These are phyloP conservation scores for Neurospora sp. DNA, from an alignment of 495 filamentous ascomycete genomes.

Conservation along the genomic window DNA sequence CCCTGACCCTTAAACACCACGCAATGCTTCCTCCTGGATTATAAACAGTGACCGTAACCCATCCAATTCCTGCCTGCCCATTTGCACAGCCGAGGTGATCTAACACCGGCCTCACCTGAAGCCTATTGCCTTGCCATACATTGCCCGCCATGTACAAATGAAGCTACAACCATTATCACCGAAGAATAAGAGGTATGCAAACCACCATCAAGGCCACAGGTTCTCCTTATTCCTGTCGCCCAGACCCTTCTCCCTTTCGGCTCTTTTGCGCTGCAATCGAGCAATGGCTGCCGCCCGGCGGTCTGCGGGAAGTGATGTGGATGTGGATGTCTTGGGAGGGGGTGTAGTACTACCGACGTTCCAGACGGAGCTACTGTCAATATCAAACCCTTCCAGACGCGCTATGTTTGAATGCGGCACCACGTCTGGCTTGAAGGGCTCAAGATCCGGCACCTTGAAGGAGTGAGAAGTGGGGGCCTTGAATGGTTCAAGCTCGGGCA, in stretches of 20 bases:
- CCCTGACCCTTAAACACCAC: neutral
- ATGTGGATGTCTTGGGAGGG: conserved; percentile 20
- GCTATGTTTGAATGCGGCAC: conserved; percentile 31
- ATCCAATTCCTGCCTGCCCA: neutral
- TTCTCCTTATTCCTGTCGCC: conserved; percentile 36
- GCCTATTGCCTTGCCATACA: neutral
- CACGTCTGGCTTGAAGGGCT: conserved; percentile 22
- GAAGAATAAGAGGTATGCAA: neutral
- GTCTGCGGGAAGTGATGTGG: conserved; percentile 46
- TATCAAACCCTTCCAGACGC: conserved; percentile 23
- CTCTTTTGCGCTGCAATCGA: conserved; percentile 47
- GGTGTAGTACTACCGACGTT: conserved; percentile 1
- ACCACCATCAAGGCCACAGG: conserved; percentile 11
- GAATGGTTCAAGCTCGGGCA: conserved; percentile 21
- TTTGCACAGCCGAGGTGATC: neutral
- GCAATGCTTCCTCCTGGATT: neutral
- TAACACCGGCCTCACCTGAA: neutral
- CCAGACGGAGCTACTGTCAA: conserved; percentile 19
- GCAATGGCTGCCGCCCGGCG: conserved; percentile 53
- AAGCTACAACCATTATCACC: neutral
- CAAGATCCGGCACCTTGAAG: conserved; percentile 8
- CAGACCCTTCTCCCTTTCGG: conserved; percentile 24
- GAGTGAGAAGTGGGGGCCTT: conserved; percentile 13
- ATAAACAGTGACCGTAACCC: neutral
- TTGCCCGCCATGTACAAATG: neutral